Evolutionary conservation across 2,329 filamentous ascomycete genomes (phyloP).

Genomic region (Didymella lethalis): DNA sequence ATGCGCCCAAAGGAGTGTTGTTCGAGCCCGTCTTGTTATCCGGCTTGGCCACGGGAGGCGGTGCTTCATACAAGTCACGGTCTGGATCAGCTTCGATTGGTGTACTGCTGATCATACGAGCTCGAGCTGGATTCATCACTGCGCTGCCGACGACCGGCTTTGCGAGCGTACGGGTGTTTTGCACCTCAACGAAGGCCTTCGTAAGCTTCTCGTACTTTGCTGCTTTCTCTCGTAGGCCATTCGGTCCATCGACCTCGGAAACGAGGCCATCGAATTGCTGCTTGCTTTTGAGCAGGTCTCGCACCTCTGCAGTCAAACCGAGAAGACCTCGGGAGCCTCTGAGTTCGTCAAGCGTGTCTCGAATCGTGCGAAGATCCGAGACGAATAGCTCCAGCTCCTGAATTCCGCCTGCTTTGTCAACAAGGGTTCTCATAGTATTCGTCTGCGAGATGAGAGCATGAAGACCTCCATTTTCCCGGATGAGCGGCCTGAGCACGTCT

Average conservation of each 20-base stretch:
- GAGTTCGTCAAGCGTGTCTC: slow-evolving; percentile 20
- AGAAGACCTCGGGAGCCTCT: slow-evolving; percentile 18
- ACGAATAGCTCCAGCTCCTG: slow-evolving; percentile 24
- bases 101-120: slow-evolving; percentile 16
- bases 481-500: slow-evolving; percentile 24
- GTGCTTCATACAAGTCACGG: slow-evolving; percentile 27
- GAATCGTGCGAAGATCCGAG: slow-evolving; percentile 19
- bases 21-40: slow-evolving; percentile 29
- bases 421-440: slow-evolving; percentile 16
- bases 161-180: background rate
- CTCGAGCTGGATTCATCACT: slow-evolving; percentile 26
- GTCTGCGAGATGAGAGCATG: slow-evolving; percentile 21
- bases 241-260: slow-evolving; percentile 3
- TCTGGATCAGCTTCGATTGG: slow-evolving; percentile 23
- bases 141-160: background rate
- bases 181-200: slow-evolving; percentile 17
- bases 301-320: slow-evolving; percentile 19
- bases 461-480: slow-evolving; percentile 27
- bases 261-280: slow-evolving; percentile 9
- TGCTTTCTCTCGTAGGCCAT: slow-evolving; percentile 18
- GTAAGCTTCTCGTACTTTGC: slow-evolving; percentile 25
- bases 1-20: slow-evolving; percentile 22
- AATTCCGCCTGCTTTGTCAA: slow-evolving; percentile 22
- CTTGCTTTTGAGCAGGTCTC: slow-evolving; percentile 13
- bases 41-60: slow-evolving; percentile 8